phyloP scores from a whole-genome alignment of 108 stramenopile species.

The Craspedostauros australis region DNA sequence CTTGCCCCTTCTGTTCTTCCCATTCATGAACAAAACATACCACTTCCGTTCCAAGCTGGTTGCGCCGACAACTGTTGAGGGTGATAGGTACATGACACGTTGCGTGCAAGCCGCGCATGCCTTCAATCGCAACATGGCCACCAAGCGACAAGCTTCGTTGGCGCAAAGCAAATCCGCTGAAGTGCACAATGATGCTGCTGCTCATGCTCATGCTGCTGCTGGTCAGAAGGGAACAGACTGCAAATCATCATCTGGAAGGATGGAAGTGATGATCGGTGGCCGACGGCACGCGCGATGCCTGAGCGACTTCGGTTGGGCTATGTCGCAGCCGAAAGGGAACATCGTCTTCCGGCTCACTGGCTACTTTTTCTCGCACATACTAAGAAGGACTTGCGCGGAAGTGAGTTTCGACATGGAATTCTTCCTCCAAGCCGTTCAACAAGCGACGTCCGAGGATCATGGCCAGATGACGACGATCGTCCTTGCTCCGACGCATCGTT shows the following conservation, averaged over 20 bases:
- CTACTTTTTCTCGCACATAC: conserved; percentile 50
- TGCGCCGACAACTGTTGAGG: conserved; percentile 61
- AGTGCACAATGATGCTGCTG: too few species aligned
- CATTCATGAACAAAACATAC: conserved; percentile 66
- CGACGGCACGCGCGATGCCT: conserved; percentile 15
- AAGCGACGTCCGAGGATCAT: conserved; percentile 1
- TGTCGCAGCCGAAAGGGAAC: conserved; percentile 66
- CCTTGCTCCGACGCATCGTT: conserved; percentile 83
- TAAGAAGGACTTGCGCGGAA: conserved; percentile 35
- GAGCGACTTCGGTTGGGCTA: conserved; percentile 67
- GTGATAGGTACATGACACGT: conserved; percentile 69
- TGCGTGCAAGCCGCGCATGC: conserved; percentile 66
- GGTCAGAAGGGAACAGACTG: background rate
- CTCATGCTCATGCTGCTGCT: too few species aligned
- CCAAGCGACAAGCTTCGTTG: too few species aligned
- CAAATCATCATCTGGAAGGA: background rate
- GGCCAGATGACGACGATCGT: conserved; percentile 30
- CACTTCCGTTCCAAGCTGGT: conserved; percentile 63
- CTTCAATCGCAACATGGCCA: too few species aligned
- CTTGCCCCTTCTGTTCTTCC: conserved; percentile 80
- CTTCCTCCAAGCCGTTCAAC: conserved; percentile 29
- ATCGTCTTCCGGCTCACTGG: conserved; percentile 50
- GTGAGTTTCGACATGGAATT: conserved; percentile 69
- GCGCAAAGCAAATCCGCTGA: too few species aligned
- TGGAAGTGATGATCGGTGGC: conserved; percentile 40